These are phyloP conservation scores for Serendipita sp. DNA, from an alignment of 1,284 basidiomycete genomes.

Conservation along the genomic window DNA sequence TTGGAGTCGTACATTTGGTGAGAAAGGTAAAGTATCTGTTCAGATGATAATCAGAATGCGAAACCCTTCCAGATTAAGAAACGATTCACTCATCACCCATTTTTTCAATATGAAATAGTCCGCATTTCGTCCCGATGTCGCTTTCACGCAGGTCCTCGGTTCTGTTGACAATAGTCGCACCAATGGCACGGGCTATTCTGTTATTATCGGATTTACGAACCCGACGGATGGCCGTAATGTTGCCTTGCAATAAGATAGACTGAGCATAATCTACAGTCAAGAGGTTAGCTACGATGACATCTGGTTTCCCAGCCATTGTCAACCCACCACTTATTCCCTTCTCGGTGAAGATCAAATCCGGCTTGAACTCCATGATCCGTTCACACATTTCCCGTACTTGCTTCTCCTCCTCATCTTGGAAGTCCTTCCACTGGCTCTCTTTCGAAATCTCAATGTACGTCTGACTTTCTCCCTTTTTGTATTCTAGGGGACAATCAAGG, in stretches of 20 bases:
- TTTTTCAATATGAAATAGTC: conserved; percentile 92
- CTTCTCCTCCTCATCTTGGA: conserved; percentile 94
- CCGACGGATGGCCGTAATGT: conserved; percentile 84
- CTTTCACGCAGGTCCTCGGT: conserved; percentile 86
- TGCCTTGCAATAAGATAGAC: conserved; percentile 78
- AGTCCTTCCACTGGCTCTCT: conserved; percentile 86
- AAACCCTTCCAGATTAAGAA: conserved; percentile 5
- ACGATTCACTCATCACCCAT: conserved; percentile 81
- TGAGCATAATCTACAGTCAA: conserved; percentile 69
- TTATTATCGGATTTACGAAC: conserved; percentile 99
- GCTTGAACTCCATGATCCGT: conserved; percentile 85
- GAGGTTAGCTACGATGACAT: conserved; percentile 15
- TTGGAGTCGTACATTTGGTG: conserved; percentile 81
- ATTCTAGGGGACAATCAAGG: conserved; percentile 93
- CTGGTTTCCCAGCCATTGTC: not conserved
- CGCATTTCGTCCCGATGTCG: conserved; percentile 87
- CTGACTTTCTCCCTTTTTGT: conserved; percentile 98
- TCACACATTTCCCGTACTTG: conserved; percentile 86
- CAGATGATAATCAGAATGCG: not conserved
- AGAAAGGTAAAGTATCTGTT: conserved; percentile 93
- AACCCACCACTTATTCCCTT: conserved; percentile 84
- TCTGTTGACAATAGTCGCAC: conserved; percentile 93
- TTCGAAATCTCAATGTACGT: conserved; percentile 98
- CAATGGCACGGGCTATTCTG: conserved; percentile 88
- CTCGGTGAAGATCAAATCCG: conserved; percentile 91